phyloP scores from a whole-genome alignment of 1,284 basidiomycete genomes.

The Psilocybe mexicana region DNA sequence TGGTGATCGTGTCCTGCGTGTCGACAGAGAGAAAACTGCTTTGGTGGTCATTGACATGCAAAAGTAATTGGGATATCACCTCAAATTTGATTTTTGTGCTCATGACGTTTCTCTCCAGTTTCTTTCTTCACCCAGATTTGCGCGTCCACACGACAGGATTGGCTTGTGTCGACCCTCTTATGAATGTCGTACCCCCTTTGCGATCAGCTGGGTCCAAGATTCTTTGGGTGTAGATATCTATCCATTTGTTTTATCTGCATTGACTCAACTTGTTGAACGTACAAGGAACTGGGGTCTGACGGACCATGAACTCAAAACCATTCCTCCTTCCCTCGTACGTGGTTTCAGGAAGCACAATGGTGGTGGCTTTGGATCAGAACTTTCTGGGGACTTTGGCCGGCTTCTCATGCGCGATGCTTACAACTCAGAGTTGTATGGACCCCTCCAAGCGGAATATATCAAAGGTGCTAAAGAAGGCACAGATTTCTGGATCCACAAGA shows the following conservation, averaged over 20 bases:
- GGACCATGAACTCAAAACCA: conserved; percentile 57
- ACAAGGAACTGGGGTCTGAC: conserved; percentile 71
- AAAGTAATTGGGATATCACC: conserved; percentile 45
- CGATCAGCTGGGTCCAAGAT: conserved; percentile 58
- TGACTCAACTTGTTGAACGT: not conserved
- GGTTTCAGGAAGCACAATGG: conserved; percentile 51
- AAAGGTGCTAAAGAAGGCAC: conserved; percentile 54
- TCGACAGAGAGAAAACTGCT: conserved; percentile 52
- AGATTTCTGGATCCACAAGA: conserved; percentile 75
- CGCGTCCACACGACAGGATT: conserved; percentile 57
- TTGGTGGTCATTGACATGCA: conserved; percentile 73
- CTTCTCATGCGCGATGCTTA: conserved; percentile 60
- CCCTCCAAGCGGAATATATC: conserved; percentile 55
- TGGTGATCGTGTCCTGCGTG: conserved; percentile 49
- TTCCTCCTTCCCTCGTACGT: conserved; percentile 57
- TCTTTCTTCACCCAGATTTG: conserved; percentile 65
- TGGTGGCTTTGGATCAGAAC: conserved; percentile 57
- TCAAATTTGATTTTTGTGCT: not conserved
- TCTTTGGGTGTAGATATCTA: conserved; percentile 59
- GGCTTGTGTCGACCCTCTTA: conserved; percentile 56
- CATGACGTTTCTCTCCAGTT: conserved; percentile 38
- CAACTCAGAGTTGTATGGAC: conserved; percentile 58
- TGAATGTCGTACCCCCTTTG: conserved; percentile 49
- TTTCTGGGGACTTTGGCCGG: conserved; percentile 56
- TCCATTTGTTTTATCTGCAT: not conserved